Evolutionary conservation across 2,329 filamentous ascomycete species (phyloP), one percentile per base, ranked within the genome.

Genomic region (Myriosclerotinia scirpicola): DNA sequence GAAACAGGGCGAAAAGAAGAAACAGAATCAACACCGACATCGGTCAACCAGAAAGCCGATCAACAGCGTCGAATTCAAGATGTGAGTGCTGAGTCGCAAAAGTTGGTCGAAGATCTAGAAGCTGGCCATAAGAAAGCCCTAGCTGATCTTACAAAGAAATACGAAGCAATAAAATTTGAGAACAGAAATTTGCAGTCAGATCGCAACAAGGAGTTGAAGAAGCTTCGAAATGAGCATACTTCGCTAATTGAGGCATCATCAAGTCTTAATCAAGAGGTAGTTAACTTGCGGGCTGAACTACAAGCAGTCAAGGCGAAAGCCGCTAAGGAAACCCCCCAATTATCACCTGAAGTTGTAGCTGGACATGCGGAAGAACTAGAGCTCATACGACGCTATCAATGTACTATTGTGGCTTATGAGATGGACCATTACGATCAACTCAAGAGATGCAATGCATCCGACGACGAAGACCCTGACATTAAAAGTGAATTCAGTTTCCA

Each of bases 151-250:
- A 34, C 9, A 1, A 54, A n/a, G 9, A 63, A 54, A 30, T 44
- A 42, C 36, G 48, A 63, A 44, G 52, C n/a, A 15, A 53, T 54
- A 8, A 63, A 54, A 20, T 63, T 63, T 22, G 60, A 63, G 11
- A 63, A 63, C 26, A 30, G 26, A 20, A 63, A 54, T 9, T 22
- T 63, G 17, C 54, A 54, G 48, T 34, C 38, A 50, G 38, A 54
- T 15, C 50, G 60, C 5, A 63, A 63, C 48, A 54, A 54, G 12
- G 50, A 63, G 38, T 4, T 63, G 22, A 50, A 54, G 3, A 54
- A 44, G 15, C 36, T 63, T n/a, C 60, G 50, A 6, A 63, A 54
- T 34, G 60, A 36, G 30, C 9, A 58, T 15, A 20, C 9, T 5
- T 22, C 14, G 3, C 3, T 48, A 5, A 9, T 2, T 8, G 50